Conservation (phyloP, 1,284 basidiomycete species). For the Boletus mariae region DNA sequence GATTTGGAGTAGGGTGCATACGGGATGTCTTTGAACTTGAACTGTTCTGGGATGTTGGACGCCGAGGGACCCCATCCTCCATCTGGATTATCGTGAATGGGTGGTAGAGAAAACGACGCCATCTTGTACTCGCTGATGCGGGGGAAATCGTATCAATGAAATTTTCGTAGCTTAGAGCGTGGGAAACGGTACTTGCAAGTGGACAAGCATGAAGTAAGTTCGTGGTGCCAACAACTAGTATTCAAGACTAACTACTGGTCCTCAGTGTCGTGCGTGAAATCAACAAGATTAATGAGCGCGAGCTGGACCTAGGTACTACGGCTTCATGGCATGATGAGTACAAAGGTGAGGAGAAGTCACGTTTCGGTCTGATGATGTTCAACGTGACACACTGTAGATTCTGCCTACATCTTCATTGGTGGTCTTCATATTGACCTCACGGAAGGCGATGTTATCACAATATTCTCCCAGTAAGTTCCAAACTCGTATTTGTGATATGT, state of each 20-base stretch:
- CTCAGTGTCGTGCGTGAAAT: slow-evolving; percentile 89
- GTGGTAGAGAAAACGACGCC: slow-evolving; percentile 73
- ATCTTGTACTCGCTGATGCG: slow-evolving; percentile 37
- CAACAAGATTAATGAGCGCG: slow-evolving; percentile 86
- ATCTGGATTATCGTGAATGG: slow-evolving; percentile 77
- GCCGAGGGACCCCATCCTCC: slow-evolving; percentile 81
- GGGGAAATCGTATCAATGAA: slow-evolving; percentile 15
- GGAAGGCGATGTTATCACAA: slow-evolving; percentile 96
- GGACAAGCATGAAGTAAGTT: slow-evolving; percentile 64
- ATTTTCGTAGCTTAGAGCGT: slow-evolving; percentile 34
- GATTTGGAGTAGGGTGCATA: slow-evolving; percentile 98
- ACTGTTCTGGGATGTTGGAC: slow-evolving; percentile 70
- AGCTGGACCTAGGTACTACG: slow-evolving; percentile 77
- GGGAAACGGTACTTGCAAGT: slow-evolving; percentile 38
- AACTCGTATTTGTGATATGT: neutral
- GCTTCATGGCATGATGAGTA: slow-evolving; percentile 98
- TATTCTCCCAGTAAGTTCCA: slow-evolving; percentile 88
- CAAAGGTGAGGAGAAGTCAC: slow-evolving; percentile 51
- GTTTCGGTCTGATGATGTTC: neutral
- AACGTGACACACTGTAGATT: slow-evolving; percentile 53
- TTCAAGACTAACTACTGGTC: slow-evolving; percentile 14
- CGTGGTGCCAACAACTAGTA: neutral
- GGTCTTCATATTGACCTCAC: slow-evolving; percentile 85
- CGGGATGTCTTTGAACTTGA: slow-evolving; percentile 89
- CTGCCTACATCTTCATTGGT: slow-evolving; percentile 92